Conservation (phyloP, 805 yeast genomes). For the Schizosaccharomyces japonicus region DNA sequence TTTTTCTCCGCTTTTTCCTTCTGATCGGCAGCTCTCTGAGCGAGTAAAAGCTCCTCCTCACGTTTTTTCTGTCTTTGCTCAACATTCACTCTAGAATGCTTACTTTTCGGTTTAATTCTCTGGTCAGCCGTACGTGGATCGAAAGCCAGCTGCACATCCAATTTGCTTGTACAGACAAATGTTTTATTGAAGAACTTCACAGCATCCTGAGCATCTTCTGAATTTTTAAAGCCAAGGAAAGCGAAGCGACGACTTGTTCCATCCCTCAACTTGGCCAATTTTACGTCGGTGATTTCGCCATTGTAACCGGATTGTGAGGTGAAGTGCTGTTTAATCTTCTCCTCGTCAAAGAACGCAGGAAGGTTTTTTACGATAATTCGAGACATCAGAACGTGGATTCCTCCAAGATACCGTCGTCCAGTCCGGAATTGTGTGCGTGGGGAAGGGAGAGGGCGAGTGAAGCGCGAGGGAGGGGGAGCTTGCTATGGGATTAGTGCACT, state of each 20-base stretch:
- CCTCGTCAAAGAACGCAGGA: constrained; percentile 58
- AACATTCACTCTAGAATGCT: constrained; percentile 16
- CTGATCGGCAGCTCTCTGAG: too few species aligned
- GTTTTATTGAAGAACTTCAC: constrained; percentile 52
- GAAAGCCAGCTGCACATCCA: constrained; percentile 64
- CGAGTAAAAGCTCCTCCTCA: too few species aligned
- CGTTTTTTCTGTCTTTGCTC: constrained; percentile 6
- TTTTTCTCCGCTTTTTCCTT: constrained; percentile 18
- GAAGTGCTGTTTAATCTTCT: constrained; percentile 44
- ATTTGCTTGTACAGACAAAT: constrained; percentile 58
- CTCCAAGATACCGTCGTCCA: too few species aligned
- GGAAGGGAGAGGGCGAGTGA: too few species aligned
- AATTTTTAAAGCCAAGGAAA: constrained; percentile 62
- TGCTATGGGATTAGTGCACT: too few species aligned
- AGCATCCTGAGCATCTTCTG: constrained; percentile 53
- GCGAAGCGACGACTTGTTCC: constrained; percentile 88
- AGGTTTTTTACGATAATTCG: constrained; percentile 80
- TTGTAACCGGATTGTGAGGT: constrained; percentile 12
- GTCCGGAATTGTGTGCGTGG: too few species aligned
- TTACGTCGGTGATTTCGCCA: constrained; percentile 57
- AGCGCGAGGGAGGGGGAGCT: too few species aligned
- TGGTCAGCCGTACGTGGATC: constrained; percentile 22
- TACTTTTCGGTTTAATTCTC: constrained; percentile 53
- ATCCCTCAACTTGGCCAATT: constrained; percentile 49
- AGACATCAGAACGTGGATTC: too few species aligned